Base-by-base conservation (phyloP, 2,329 filamentous ascomycete genomes). In the Simplicillium sp. region DNA sequence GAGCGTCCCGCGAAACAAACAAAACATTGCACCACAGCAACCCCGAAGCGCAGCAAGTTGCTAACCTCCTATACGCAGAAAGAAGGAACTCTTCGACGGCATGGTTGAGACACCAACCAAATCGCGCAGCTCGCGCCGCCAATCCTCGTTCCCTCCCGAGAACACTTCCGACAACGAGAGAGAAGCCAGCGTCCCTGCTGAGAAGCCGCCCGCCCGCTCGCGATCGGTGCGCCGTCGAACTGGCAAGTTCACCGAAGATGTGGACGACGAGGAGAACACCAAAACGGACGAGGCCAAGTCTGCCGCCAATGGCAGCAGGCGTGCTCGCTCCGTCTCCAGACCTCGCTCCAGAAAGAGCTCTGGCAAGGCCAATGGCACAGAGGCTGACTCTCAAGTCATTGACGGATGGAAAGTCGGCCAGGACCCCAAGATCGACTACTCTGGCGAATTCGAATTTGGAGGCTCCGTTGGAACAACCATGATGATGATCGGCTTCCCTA, bases 401-500 rank as follows among this genome's bases (percentile, higher is more conserved):
- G 77, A 80, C 50, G 77, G 77, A 41, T 80, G 76, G 74, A 66
- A 57, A 48, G 69, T 71, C 16, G 77, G 75, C 36, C 67, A 70
- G 51, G 77, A 83, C 51, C 75, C 72, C 52, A 80, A 73, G 59
- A 50, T 82, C 43, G 80, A 84, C 62, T 67, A 73, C 54, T 80
- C 76, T 2, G 77, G 73, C 47, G 67, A 75, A 47, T 75, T 77
- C 51, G 94, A 98, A 59, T 98, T 97, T 57, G 90, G 90, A 48
- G 92, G 92, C 44, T 81, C 86, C 3, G 58, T 74, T n/a, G 90
- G 92, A 41, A 83, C 89, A 34, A 65, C 75, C 13, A 69, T 76
- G 50, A 88, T 96, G 77, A 97, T 97, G 87, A 73, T 88, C 47
- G 79, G 84, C 36, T 98, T 97, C 64, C 92, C 92, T n/a, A 47